A percentile compares a stretch with the other conserved stretches of the same genome.
These are phyloP conservation scores for Diaporthe sp. DNA, from an alignment of 2,329 filamentous ascomycete species.

Conservation along the genomic window DNA sequence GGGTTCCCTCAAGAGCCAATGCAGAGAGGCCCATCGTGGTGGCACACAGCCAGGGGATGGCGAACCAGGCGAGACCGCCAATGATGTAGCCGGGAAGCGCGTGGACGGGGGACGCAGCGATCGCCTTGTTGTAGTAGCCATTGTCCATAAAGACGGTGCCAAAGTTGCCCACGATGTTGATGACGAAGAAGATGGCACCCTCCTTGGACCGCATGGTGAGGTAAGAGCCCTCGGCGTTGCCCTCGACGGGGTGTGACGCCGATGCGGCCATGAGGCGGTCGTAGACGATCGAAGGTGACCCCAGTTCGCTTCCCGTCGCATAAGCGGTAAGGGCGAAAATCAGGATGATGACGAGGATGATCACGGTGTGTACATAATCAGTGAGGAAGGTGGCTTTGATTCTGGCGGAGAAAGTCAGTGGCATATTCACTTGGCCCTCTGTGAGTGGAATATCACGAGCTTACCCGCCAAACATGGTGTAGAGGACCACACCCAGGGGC, in stretches of 20 bases:
- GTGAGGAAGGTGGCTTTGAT: constrained; percentile 90
- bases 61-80: constrained; percentile 91
- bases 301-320: constrained; percentile 78
- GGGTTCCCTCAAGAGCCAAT: constrained; percentile 82
- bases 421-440: neutral
- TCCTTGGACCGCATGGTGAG: constrained; percentile 87
- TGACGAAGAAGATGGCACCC: constrained; percentile 90
- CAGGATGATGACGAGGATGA: constrained; percentile 87
- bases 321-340: constrained; percentile 88
- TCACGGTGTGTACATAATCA: constrained; percentile 89
- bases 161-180: constrained; percentile 89
- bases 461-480: constrained; percentile 81
- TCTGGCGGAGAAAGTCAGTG: neutral
- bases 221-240: constrained; percentile 86
- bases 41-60: constrained; percentile 90
- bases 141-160: constrained; percentile 84
- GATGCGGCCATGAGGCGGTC: constrained; percentile 81
- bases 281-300: constrained; percentile 83
- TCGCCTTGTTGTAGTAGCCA: constrained; percentile 92
- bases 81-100: constrained; percentile 91
- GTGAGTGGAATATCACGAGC: neutral
- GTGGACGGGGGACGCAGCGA: constrained; percentile 86
- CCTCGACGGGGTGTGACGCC: constrained; percentile 78
- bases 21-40: constrained; percentile 90
- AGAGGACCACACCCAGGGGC: constrained; percentile 84